Evolutionary conservation across 768 basidiomycete genomes (phyloP).

Genomic region (Collybiopsis confluens): DNA sequence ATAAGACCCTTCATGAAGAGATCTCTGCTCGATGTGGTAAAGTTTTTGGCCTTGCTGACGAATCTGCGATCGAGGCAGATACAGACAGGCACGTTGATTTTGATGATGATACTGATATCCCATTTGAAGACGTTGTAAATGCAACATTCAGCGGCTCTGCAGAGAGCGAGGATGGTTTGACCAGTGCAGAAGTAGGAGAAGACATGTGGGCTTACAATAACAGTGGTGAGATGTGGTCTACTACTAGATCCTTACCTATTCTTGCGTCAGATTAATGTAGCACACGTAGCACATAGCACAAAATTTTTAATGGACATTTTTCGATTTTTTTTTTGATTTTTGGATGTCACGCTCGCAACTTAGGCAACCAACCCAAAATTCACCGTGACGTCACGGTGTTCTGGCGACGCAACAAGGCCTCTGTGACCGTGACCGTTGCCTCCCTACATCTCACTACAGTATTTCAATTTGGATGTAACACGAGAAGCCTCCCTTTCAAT

Average conservation of each 20-base stretch:
- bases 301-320: too few relatives aligned
- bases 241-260: too few relatives aligned
- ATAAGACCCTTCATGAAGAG: constrained; percentile 12
- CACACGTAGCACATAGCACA: too few relatives aligned
- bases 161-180: background rate
- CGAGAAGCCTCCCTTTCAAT: too few relatives aligned
- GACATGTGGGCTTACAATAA: constrained; percentile 3
- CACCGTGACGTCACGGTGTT: constrained; percentile 4
- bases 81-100: background rate
- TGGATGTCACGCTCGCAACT: constrained; percentile 6
- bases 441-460: constrained; percentile 8
- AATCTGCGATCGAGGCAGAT: background rate
- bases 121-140: background rate
- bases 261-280: too few relatives aligned
- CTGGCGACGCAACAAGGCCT: constrained; percentile 2
- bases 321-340: constrained; percentile 2
- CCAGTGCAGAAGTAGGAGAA: background rate
- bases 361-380: constrained; percentile 2
- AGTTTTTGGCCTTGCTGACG: background rate
- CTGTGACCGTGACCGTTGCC: constrained; percentile 12
- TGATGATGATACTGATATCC: constrained; percentile 2
- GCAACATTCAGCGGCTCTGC: background rate
- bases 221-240: background rate
- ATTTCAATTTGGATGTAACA: too few relatives aligned
- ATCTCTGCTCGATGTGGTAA: constrained; percentile 7